Conservation (phyloP, 805 yeast genomes). For the Candida chauliodis region DNA sequence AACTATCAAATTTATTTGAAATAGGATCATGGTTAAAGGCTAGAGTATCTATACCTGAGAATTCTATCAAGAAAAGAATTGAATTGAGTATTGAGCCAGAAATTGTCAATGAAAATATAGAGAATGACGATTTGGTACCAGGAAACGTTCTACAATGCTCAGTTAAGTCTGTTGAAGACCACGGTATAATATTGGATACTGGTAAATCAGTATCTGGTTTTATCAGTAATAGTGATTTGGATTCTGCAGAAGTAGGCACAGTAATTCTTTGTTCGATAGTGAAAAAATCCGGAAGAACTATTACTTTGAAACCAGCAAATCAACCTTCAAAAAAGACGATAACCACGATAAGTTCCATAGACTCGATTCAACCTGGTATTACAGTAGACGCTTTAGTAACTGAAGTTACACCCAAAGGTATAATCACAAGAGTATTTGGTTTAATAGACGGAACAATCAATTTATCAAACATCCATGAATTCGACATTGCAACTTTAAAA, state of each 20-base stretch:
- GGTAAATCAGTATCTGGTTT: conserved; percentile 70
- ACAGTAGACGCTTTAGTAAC: conserved; percentile 70
- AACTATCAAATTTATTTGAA: conserved; percentile 49
- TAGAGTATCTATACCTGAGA: conserved; percentile 54
- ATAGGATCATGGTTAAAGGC: conserved; percentile 89
- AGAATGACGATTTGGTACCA: conserved; percentile 58
- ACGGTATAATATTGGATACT: conserved; percentile 74
- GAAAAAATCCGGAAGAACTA: conserved; percentile 50
- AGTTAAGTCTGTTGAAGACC: conserved; percentile 83
- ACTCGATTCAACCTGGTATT: conserved; percentile 83
- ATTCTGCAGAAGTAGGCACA: conserved; percentile 52
- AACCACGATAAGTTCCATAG: conserved; percentile 63
- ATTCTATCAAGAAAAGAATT: conserved; percentile 55
- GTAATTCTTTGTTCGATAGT: conserved; percentile 61
- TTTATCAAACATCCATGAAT: conserved; percentile 58
- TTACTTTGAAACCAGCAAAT: conserved; percentile 49
- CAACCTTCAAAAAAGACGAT: conserved; percentile 48
- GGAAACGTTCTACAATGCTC: conserved; percentile 74
- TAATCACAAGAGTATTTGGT: conserved; percentile 72
- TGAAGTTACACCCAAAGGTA: conserved; percentile 57
- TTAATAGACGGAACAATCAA: conserved; percentile 68
- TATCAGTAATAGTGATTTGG: conserved; percentile 65
- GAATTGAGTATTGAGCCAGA: conserved; percentile 73
- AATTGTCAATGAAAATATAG: conserved; percentile 58
- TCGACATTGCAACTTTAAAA: conserved; percentile 45